Evolutionary conservation across 73 alveolate genomes (phyloP).

Genomic region (Paramecium pentaurelia): DNA sequence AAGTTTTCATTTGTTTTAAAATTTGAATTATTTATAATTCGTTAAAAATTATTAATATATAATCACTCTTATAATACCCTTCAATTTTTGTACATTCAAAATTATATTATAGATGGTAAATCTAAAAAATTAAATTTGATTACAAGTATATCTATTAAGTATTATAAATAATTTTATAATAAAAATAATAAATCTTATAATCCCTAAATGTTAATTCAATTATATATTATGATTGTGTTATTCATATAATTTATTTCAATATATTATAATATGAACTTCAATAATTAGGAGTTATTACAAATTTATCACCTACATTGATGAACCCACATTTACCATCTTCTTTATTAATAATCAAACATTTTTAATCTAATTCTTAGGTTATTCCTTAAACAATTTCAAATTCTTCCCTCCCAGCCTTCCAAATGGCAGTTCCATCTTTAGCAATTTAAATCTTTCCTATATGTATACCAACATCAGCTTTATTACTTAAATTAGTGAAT

Average conservation of each 20-base stretch:
- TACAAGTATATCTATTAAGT: not conserved
- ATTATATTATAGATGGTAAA: not conserved
- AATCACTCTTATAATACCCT: not conserved
- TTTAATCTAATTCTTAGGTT: not conserved
- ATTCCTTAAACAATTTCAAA: not conserved
- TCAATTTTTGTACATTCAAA: not conserved
- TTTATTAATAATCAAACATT: not conserved
- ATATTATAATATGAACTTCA: not conserved
- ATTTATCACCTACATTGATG: not conserved
- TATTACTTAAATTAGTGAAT: not conserved
- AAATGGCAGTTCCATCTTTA: not conserved
- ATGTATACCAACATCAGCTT: not conserved
- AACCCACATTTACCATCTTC: not conserved
- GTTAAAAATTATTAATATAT: conserved; percentile 8
- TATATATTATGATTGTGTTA: too few species aligned
- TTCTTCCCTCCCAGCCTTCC: conserved; percentile 6
- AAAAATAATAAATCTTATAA: too few species aligned
- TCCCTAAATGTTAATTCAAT: too few species aligned
- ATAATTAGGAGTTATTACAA: not conserved
- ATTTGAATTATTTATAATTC: conserved; percentile 30
- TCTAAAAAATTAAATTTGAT: not conserved
- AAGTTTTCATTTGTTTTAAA: conserved; percentile 6
- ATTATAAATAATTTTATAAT: not conserved
- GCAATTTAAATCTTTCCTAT: not conserved
- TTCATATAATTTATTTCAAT: not conserved